Evolutionary conservation across 2,329 filamentous ascomycete genomes (phyloP).

Genomic region (Colletotrichum nymphaeae): DNA sequence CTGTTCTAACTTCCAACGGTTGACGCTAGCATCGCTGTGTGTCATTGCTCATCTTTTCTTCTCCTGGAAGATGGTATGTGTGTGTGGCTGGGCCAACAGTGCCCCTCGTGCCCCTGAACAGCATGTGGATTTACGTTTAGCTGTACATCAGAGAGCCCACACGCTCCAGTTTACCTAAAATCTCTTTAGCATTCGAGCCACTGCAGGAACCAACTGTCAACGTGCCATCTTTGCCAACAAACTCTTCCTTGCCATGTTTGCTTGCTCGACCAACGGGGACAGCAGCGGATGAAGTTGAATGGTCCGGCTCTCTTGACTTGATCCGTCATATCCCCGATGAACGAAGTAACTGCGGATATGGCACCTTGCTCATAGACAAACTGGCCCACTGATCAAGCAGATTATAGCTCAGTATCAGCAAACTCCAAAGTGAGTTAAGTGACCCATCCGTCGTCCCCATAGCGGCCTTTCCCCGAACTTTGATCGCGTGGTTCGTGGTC

Average conservation of each 20-base stretch:
- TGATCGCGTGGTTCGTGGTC: not conserved
- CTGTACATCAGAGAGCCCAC: conserved; percentile 4
- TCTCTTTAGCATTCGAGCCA: not conserved
- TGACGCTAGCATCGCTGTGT: not conserved
- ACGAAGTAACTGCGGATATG: not conserved
- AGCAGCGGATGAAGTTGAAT: not conserved
- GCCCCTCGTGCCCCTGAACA: too few species aligned
- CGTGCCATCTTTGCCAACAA: not conserved
- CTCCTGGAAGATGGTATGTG: not conserved
- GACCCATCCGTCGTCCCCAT: not conserved
- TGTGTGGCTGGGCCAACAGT: not conserved
- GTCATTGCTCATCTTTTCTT: not conserved
- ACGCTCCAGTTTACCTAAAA: not conserved
- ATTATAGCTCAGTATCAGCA: conserved; percentile 4
- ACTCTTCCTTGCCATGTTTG: not conserved
- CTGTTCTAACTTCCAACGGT: not conserved
- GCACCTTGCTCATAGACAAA: not conserved
- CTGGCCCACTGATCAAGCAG: conserved; percentile 2
- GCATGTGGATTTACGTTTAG: not conserved
- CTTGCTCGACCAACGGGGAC: not conserved
- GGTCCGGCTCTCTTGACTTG: not conserved
- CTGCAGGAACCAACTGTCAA: not conserved
- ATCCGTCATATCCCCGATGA: not conserved
- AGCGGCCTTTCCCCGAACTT: conserved; percentile 4
- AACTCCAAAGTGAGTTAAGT: not conserved